Conservation (phyloP, 352 stramenopile genomes). For the Elongisporangium prolatum region DNA sequence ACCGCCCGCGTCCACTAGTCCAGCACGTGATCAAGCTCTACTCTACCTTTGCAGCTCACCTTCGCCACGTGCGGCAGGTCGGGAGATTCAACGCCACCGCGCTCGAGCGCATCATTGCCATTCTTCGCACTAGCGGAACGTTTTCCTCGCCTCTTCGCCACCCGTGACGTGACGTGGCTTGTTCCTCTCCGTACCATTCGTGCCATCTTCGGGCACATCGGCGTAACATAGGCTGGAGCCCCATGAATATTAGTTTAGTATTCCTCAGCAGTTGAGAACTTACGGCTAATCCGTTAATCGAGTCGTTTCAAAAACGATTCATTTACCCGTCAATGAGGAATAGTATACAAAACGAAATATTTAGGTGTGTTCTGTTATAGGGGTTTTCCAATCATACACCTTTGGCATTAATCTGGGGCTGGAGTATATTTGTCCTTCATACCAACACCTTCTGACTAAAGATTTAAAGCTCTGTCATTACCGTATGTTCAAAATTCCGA, state of each 20-base stretch:
- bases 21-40: constrained; percentile 2
- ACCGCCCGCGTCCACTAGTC: background rate
- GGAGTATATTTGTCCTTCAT: no score
- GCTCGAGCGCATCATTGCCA: constrained; percentile 1
- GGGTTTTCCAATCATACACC: no score
- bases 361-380: no score
- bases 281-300: constrained; percentile 5
- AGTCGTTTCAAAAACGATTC: constrained; percentile 4
- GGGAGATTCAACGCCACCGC: background rate
- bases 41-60: constrained; percentile 3
- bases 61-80: background rate
- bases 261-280: constrained; percentile 1
- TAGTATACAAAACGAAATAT: no score
- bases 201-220: background rate
- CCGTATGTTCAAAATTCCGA: no score
- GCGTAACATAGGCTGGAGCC: background rate
- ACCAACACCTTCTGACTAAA: no score
- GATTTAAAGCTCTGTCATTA: no score
- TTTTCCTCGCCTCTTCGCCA: constrained; percentile 4
- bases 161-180: background rate
- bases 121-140: background rate
- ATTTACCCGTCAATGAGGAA: no score
- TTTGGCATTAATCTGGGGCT: no score
- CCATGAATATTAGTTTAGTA: background rate
- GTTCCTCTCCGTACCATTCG: constrained; percentile 1